Base-by-base conservation (phyloP, 768 basidiomycete species). In the Dacryopinax primogenitus region DNA sequence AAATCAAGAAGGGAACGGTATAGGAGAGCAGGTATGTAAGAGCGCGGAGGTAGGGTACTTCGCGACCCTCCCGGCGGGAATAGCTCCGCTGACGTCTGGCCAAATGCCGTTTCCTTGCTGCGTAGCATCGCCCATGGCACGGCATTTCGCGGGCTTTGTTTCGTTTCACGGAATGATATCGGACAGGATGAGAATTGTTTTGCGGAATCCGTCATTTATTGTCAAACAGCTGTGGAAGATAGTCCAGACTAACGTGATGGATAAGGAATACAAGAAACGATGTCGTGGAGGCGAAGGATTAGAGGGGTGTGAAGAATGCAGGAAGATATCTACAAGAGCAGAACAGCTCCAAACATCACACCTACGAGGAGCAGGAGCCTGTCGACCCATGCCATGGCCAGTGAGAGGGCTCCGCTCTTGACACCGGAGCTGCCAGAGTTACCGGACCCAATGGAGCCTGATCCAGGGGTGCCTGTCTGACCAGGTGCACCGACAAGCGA, bases 1-100 rank as follows among this genome's bases (percentile, higher is more conserved):
- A 66, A 68, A 62, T 41, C 30, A 18, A 61, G 61, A 65, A 64
- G 21, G 30, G 36, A 63, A 66, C 47, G 34, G 28, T 28, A 33
- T 30, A 6, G n/a, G 32, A 33, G 3, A 1, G n/a, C 23, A 3
- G 26, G 34, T 30, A 63, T 15, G 65, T 37, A 16, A 34, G 63
- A 34, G 35, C 47, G 63, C 13, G 45, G n/a, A 15, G 7, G 45
- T 11, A 47, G n/a, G 13, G 23, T 9, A 13, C 26, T 32, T 28
- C 51, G 18, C 26, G 51, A 32, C 30, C 30, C 51, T n/a, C n/a
- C n/a, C n/a, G n/a, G n/a, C n/a, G n/a, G n/a, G n/a, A n/a, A n/a
- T n/a, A n/a, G n/a, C n/a, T n/a, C n/a, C n/a, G n/a, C n/a, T n/a
- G n/a, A n/a, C n/a, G n/a, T n/a, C n/a, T n/a, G n/a, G n/a, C n/a